Base-by-base conservation (phyloP, 2,329 filamentous ascomycete genomes). In the Leptodontidium sp. region DNA sequence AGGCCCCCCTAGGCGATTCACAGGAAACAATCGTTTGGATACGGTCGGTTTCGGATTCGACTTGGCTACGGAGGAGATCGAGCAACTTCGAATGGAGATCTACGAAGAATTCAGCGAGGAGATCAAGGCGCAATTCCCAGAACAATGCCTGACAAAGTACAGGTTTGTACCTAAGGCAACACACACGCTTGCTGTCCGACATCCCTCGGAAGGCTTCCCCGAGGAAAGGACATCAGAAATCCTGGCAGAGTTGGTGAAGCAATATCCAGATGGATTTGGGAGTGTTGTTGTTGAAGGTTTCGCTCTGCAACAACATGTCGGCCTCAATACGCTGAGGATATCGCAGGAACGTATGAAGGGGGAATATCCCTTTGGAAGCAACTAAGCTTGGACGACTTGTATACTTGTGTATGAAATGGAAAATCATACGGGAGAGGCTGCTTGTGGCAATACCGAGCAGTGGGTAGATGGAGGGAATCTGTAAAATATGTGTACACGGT, bases 101-200 rank as follows among this genome's bases (percentile, higher is more conserved):
- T 64, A 43, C 35, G 49, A 52, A n/a, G 61, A 64, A 12, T 50
- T 64, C 7, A 64, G 47, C 47, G 17, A 17, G 15, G 47, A 2
- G 6, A n/a, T 50, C 47, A 40, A 11, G 11, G 8, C 38, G 38
- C 8, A 40, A 40, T 40, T 40, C 15, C 53, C 29, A 40, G 29
- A 35, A 5, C 6, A 38, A 12, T 9, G 15, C 15, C 21, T 15
- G n/a, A 50, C 17, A 21, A 52, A 52, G 24, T 52, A 26, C 24
- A 15, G 2, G 14, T 17, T 47, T 47, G 4, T 35, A 17, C 24
- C 14, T 2, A 57, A 38, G 53, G 7, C 8, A 17, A 9, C 5
- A 35, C 15, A 7, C 14, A 17, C 2, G 14, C 14, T 61, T 21
- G 7, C 4, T 12, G 29, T 61, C n/a, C 38, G 58, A 5, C 1